Evolutionary conservation across 768 basidiomycete species (phyloP).

Genomic region (Leucocoprinus sp.): DNA sequence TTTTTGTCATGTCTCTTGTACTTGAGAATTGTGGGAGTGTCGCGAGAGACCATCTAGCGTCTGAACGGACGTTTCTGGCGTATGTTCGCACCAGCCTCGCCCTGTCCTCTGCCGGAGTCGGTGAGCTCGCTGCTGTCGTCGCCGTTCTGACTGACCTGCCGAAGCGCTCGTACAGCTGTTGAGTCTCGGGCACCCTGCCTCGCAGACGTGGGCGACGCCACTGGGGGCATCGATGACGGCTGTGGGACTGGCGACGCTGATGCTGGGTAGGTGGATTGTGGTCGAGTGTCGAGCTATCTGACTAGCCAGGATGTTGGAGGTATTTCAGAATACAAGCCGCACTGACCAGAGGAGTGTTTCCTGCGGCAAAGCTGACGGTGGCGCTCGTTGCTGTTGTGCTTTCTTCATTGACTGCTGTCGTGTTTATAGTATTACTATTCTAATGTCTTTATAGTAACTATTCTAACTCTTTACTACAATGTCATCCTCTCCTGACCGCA

Average conservation of each 20-base stretch:
- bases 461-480: no score
- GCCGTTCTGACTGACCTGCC: no score
- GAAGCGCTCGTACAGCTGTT: conserved; percentile 16
- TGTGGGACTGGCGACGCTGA: conserved; percentile 6
- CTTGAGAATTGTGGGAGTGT: conserved; percentile 45
- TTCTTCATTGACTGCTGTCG: not conserved
- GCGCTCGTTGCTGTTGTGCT: not conserved
- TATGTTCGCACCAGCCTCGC: conserved; percentile 50
- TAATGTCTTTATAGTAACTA: no score
- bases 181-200: conserved; percentile 1
- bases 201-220: conserved; percentile 10
- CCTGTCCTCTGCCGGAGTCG: conserved; percentile 42
- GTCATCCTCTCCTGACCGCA: conserved; percentile 33
- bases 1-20: conserved; percentile 12
- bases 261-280: conserved; percentile 8
- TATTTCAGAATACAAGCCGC: conserved; percentile 13
- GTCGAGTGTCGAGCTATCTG: not conserved
- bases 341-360: conserved; percentile 8
- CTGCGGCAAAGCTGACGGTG: conserved; percentile 9
- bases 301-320: conserved; percentile 9
- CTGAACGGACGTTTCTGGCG: conserved; percentile 47
- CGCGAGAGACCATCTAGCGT: conserved; percentile 47
- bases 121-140: conserved; percentile 29
- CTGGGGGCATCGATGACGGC: conserved; percentile 11
- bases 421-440: not conserved